Percentiles rank a stretch among this genome's conserved stretches.
These are phyloP conservation scores for Neocatenulostroma microsporum DNA, from an alignment of 2,329 filamentous ascomycete species.

Conservation along the genomic window DNA sequence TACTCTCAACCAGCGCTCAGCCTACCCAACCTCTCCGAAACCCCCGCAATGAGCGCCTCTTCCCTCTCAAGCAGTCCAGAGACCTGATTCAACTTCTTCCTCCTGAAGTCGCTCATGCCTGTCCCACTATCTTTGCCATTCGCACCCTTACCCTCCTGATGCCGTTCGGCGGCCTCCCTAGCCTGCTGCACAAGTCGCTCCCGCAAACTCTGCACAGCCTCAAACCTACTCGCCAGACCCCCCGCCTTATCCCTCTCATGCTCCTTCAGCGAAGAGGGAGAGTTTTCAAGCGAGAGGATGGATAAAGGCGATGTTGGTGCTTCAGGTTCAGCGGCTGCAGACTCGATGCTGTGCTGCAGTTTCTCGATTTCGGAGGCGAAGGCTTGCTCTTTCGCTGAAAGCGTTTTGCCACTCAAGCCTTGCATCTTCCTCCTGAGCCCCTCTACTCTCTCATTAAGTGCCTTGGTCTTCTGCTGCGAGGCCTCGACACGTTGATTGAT, in stretches of 20 bases:
- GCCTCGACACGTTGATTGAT: conserved; percentile 44
- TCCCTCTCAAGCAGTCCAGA: conserved; percentile 58
- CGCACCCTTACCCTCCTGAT: conserved; percentile 23
- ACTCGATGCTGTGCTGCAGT: conserved; percentile 29
- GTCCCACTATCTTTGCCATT: conserved; percentile 21
- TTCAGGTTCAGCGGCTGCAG: conserved; percentile 19
- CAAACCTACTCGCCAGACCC: conserved; percentile 4
- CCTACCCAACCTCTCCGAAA: conserved; percentile 54
- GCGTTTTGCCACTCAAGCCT: conserved; percentile 44
- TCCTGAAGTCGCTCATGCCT: conserved; percentile 40
- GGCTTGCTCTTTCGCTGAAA: conserved; percentile 55
- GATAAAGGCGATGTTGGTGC: conserved; percentile 18
- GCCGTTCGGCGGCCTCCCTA: conserved; percentile 24
- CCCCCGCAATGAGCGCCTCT: conserved; percentile 59
- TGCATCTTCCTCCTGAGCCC: conserved; percentile 46
- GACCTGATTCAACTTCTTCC: conserved; percentile 57
- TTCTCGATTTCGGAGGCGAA: conserved; percentile 51
- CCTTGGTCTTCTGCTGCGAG: conserved; percentile 49
- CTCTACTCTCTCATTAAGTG: conserved; percentile 54
- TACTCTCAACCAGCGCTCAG: conserved; percentile 27
- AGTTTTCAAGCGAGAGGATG: conserved; percentile 23
- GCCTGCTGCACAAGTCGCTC: conserved; percentile 22
- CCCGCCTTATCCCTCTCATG: conserved; percentile 5
- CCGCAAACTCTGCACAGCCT: conserved; percentile 21
- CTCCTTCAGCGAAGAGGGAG: background rate